phyloP scores from a whole-genome alignment of 2,329 filamentous ascomycete species.

The Polytolypa hystricis region DNA sequence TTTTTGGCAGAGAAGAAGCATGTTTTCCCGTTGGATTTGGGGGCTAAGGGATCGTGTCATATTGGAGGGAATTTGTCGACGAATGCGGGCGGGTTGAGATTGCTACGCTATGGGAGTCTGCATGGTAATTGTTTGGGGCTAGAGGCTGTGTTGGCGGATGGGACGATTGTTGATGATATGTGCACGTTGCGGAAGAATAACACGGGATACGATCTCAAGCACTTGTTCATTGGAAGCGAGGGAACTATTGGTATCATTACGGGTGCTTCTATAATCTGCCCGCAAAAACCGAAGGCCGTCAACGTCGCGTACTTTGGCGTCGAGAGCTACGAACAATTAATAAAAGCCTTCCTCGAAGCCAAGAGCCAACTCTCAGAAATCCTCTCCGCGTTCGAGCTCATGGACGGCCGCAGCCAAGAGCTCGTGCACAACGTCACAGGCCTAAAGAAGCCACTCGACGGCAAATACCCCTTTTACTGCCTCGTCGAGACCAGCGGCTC shows the following conservation, averaged over 20 bases:
- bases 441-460: constrained; percentile 70
- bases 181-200: constrained; percentile 92
- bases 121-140: constrained; percentile 88
- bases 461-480: constrained; percentile 86
- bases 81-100: constrained; percentile 81
- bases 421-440: constrained; percentile 64
- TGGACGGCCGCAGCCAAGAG: constrained; percentile 76
- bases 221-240: constrained; percentile 90
- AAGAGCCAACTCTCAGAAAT: constrained; percentile 90
- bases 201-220: constrained; percentile 94
- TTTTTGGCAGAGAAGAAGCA: constrained; percentile 72
- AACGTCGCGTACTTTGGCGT: constrained; percentile 94
- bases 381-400: constrained; percentile 92
- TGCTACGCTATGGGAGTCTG: constrained; percentile 85
- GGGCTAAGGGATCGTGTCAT: constrained; percentile 93
- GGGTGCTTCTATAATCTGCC: constrained; percentile 77
- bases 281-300: constrained; percentile 72
- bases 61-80: constrained; percentile 93
- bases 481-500: constrained; percentile 93
- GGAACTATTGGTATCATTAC: constrained; percentile 94
- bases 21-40: constrained; percentile 94
- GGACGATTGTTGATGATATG: constrained; percentile 82
- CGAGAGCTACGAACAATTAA: constrained; percentile 80
- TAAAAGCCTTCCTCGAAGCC: constrained; percentile 74
- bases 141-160: constrained; percentile 87